These are phyloP conservation scores for Fraxinus ornus DNA, from an alignment of 305 asterid species.

Conservation along the genomic window DNA sequence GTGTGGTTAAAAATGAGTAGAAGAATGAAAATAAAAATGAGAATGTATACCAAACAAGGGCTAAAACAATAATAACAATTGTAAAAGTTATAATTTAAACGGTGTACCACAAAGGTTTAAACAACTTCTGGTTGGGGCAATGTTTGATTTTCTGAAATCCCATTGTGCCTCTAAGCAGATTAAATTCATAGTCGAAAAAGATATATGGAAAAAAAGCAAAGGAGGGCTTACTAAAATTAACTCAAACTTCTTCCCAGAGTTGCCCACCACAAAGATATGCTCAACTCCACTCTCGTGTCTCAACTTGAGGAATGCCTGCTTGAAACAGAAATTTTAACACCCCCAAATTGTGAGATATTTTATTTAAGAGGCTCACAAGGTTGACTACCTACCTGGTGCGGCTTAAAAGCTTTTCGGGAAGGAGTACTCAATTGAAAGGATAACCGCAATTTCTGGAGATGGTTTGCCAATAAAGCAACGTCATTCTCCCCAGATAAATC, in stretches of 20 bases:
- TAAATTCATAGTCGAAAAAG: not conserved
- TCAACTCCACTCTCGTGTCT: conserved; percentile 83
- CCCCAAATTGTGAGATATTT: conserved; percentile 7
- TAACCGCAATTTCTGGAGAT: conserved; percentile 83
- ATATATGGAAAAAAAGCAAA: conserved; percentile 13
- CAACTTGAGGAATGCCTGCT: conserved; percentile 84
- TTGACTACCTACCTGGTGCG: conserved; percentile 73
- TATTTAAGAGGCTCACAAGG: conserved; percentile 4
- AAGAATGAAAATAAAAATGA: too few species aligned
- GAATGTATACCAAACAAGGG: too few species aligned
- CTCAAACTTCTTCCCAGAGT: conserved; percentile 63
- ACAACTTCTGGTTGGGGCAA: not conserved
- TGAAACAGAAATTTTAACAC: conserved; percentile 25
- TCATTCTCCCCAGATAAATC: conserved; percentile 50
- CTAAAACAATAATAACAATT: conserved; percentile 5
- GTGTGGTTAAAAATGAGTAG: too few species aligned
- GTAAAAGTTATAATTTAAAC: not conserved
- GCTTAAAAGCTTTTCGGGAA: conserved; percentile 67
- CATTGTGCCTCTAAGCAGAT: conserved; percentile 10
- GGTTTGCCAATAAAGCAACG: conserved; percentile 79
- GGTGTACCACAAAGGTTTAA: not conserved
- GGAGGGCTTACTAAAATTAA: conserved; percentile 56
- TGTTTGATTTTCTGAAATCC: conserved; percentile 13
- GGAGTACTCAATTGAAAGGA: conserved; percentile 74
- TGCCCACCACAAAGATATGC: conserved; percentile 82